Base-by-base conservation (phyloP, 352 stramenopile genomes). In the Pythium aristosporum region DNA sequence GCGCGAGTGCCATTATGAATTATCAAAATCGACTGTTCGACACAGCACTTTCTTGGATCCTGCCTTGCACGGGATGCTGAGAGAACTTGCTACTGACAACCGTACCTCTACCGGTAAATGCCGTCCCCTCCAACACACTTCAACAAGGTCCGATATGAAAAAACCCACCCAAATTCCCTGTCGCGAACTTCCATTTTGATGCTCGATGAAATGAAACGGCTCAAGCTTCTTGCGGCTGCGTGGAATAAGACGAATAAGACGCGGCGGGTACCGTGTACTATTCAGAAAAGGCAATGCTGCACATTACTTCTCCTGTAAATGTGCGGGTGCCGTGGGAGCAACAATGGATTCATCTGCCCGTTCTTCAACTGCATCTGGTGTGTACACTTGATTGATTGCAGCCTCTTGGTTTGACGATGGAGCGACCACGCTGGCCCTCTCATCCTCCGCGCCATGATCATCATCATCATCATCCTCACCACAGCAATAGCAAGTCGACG, bases 131-230 rank as follows among this genome's bases (percentile, higher is more conserved):
- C 18, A n/a, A 34, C 46, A 15, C 44, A 54, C 42, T 52, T 54
- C 56, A 53, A 54, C 43, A 30, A 30, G 25, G 3, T 16, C 46
- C 20, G 9, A 2, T 34, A 16, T 49, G 20, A n/a, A 16, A 25
- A n/a, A 52, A 28, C 20, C 46, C 16, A 1, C 46, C 25, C 18
- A 18, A 52, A 16, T 32, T 52, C 10, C 46, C 46, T 25, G 39
- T 39, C 11, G n/a, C n/a, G 34, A 13, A 39, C 11, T 39, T 39
- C 11, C 8, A 25, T 60, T 51, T 60, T 60, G 36, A 49, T 60
- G 53, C 53, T 49, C 53, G 53, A 60, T 37, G 53, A 51, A 51
- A 60, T 49, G 53, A 51, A 60, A 60, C 53, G 36, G 34, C 52
- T 32, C 36, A 48, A 25, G 48, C 48, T 54, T 41, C 41, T 28